phyloP scores from a whole-genome alignment of 129 eudicot species.

The Chrysanthemum seticuspe region DNA sequence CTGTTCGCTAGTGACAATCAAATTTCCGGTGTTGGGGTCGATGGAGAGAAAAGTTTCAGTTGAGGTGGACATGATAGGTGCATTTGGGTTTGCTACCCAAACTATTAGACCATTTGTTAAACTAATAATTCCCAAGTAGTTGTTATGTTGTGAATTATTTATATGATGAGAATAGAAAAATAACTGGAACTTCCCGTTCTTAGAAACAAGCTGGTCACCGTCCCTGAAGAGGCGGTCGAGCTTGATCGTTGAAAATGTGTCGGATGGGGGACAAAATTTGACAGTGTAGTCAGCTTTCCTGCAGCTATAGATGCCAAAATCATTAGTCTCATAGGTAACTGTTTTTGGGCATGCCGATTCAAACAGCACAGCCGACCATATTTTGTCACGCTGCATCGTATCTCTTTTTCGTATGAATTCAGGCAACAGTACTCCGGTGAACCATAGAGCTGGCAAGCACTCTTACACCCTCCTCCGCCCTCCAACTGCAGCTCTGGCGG shows the following conservation, averaged over 20 bases:
- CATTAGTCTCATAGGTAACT: no score
- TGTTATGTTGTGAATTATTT: conserved; percentile 9
- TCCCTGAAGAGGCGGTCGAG: no score
- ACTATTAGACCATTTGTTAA: conserved; percentile 14
- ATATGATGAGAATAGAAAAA: no score
- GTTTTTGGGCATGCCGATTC: background rate
- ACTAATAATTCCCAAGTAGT: conserved; percentile 41
- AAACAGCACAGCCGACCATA: conserved; percentile 38
- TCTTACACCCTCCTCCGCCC: conserved; percentile 37
- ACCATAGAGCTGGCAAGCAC: conserved; percentile 42
- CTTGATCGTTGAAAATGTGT: no score
- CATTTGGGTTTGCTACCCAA: conserved; percentile 42
- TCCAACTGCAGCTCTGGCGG: conserved; percentile 29
- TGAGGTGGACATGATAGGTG: conserved; percentile 31
- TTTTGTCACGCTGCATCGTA: conserved; percentile 21
- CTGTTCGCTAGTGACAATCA: conserved; percentile 17
- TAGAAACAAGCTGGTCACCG: no score
- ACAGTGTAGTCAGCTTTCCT: no score
- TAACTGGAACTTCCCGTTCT: no score
- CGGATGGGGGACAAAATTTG: no score
- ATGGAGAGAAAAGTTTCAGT: conserved; percentile 16
- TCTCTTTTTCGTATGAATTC: background rate
- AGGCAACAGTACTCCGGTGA: conserved; percentile 36
- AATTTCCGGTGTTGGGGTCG: conserved; percentile 21
- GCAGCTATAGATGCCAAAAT: no score